These are phyloP conservation scores for Aspergillus piperis DNA, from an alignment of 2,329 filamentous ascomycete species.

Conservation along the genomic window DNA sequence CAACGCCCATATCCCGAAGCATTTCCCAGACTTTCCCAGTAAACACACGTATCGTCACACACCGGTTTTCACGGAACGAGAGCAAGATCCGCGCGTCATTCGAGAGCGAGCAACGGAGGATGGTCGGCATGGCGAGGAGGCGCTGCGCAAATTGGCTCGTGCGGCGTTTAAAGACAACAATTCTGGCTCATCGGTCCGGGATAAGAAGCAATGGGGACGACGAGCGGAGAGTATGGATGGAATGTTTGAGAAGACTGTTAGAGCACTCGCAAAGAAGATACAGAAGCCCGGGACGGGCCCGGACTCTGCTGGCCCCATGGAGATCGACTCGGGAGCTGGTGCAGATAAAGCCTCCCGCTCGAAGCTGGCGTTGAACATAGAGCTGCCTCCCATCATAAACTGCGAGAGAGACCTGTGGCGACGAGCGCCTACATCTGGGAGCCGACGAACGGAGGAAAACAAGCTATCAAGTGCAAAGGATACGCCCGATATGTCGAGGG, in stretches of 20 bases:
- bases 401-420: conserved; percentile 63
- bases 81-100: conserved; percentile 61
- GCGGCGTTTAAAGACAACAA: conserved; percentile 47
- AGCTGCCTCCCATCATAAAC: conserved; percentile 58
- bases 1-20: conserved; percentile 57
- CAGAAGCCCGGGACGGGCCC: conserved; percentile 32
- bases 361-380: conserved; percentile 37
- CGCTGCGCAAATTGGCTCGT: conserved; percentile 61
- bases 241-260: conserved; percentile 60
- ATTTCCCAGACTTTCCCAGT: conserved; percentile 64
- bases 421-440: conserved; percentile 41
- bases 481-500: conserved; percentile 23
- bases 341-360: conserved; percentile 28
- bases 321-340: conserved; percentile 30
- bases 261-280: conserved; percentile 48
- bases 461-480: conserved; percentile 29
- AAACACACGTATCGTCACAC: conserved; percentile 65
- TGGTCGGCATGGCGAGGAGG: conserved; percentile 65
- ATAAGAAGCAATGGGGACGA: conserved; percentile 43
- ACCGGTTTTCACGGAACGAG: conserved; percentile 59
- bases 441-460: conserved; percentile 36
- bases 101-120: conserved; percentile 66
- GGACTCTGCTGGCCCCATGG: conserved; percentile 32
- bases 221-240: conserved; percentile 47
- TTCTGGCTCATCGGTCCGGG: conserved; percentile 42